Evolutionary conservation across 2,329 filamentous ascomycete genomes (phyloP), one percentile per base, ranked within the genome.

Genomic region (Fusarium paranaense): DNA sequence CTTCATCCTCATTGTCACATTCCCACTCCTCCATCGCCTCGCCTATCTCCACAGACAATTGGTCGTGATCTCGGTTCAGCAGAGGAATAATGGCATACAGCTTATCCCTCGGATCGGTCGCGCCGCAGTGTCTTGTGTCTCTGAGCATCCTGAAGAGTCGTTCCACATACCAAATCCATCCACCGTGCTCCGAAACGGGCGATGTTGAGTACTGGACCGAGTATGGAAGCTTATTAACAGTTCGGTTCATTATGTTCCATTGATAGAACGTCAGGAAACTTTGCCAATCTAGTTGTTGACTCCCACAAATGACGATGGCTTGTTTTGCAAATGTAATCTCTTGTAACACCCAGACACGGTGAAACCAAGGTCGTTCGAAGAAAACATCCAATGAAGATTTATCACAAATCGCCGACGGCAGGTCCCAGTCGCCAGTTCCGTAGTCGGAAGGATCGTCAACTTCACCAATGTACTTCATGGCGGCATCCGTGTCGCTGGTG

Each of bases 71-170:
- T 9, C 32, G 35, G 56, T 40, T 27, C 32, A 59, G 33, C 16
- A 59, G 32, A 9, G 56, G 56, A 13, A 59, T 37, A 14, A 59
- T 59, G 20, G 56, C 56, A 27, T 59, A 59, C 16, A 59, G 22
- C 56, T 59, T 59, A 37, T 59, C 56, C 33, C 56, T 59, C 20
- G 56, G 56, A 30, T 59, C 33, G 2, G 56, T 59, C 7, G 56
- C 56, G 16, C 56, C 56, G 22, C 56, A 59, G 33, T 59, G 56
- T 27, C 56, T 59, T n/a, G 56, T 59, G 56, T 37, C 56, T 27
- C 20, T 25, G 22, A 59, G 56, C 56, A 40, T 59, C 22, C 9
- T 37, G 10, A 38, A 10, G 33, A 59, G 56, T 13, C 32, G 32
- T 38, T 38, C 56, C 16, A n/a, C 33, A 38, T 59, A 38, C 56